Evolutionary conservation across 2,329 filamentous ascomycete genomes (phyloP), one percentile per base, ranked within the genome.

Genomic region (Diaporthe aspalathi): DNA sequence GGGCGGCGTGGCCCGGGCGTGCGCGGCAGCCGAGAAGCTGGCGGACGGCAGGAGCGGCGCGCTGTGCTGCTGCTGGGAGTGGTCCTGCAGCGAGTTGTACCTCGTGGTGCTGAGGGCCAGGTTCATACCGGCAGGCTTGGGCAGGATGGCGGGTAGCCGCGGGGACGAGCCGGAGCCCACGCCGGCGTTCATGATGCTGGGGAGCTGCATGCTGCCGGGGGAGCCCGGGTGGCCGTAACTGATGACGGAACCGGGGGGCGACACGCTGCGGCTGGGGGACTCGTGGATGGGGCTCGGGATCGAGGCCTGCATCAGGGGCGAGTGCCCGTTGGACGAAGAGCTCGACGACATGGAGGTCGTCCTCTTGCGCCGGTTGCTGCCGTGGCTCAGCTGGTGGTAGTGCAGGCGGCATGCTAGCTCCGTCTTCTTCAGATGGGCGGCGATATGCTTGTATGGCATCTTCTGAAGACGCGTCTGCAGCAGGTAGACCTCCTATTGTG

Each of bases 361-460:
- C 72, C 93, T 89, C 86, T 93, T 94, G 80, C 93, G 92, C 77
- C 93, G 91, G 83, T 93, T 93, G 84, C 89, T 93, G 71, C 93
- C 93, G 79, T 94, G 93, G 74, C 92, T 94, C 74, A 96, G 88
- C 79, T 96, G 93, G 78, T 97, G 93, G 80, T 94, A 95, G 82
- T 96, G 94, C 74, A 97, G 88, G 74, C 94, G 93, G 83, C 93
- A 97, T 60, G 93, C 93, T 72, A 96, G 86, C 83, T 96, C 93
- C 0, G 93, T 96, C 86, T 96, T 97, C 83, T 94, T 94, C 76
- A 96, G 84, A 77, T 95, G 92, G 72, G 91, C 89, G 71, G 93
- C 93, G 79, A 96, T 96, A 80, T 95, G 93, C 86, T 95, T 96
- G 83, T 96, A 96, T 0, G 93, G 93, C 90, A 95, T 94, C 83